These are phyloP conservation scores for Sporothrix schenckii DNA, from an alignment of 2,329 filamentous ascomycete genomes.

Conservation along the genomic window DNA sequence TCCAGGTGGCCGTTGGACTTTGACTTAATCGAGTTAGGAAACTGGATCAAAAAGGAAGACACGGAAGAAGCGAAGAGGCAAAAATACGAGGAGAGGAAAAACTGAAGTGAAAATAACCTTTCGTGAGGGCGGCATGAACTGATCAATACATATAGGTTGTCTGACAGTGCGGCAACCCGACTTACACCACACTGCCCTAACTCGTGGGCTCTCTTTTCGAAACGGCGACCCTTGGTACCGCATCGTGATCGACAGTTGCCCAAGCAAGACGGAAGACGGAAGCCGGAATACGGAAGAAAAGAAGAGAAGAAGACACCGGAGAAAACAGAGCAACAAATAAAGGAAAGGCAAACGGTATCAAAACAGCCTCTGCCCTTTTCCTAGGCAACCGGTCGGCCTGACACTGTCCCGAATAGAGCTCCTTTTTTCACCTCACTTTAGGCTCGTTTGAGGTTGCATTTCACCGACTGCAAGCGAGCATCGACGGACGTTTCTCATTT, in stretches of 20 bases:
- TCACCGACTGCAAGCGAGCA: constrained; percentile 17
- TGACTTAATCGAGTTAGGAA: constrained; percentile 6
- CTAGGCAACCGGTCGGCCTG: constrained; percentile 21
- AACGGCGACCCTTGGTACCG: constrained; percentile 17
- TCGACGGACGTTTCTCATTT: background rate
- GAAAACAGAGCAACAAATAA: background rate
- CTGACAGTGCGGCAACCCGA: background rate
- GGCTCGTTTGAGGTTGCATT: constrained; percentile 29
- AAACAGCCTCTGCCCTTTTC: background rate
- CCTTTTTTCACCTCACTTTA: constrained; percentile 1
- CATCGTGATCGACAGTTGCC: constrained; percentile 19
- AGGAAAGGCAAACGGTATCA: background rate
- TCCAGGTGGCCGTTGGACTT: too few relatives aligned
- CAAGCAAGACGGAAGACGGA: constrained; percentile 14
- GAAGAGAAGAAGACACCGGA: background rate
- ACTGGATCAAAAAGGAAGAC: background rate
- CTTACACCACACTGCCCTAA: background rate
- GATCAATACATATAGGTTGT: constrained; percentile 1
- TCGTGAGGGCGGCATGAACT: background rate
- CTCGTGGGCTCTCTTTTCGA: constrained; percentile 9
- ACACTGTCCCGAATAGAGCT: background rate
- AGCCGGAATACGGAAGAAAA: background rate
- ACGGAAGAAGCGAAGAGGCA: background rate
- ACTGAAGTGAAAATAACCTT: background rate
- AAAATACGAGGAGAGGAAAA: background rate